Evolutionary conservation across 2,329 filamentous ascomycete species (phyloP), one percentile per base, ranked within the genome.

Genomic region (Rhytidhysteron rufulum): DNA sequence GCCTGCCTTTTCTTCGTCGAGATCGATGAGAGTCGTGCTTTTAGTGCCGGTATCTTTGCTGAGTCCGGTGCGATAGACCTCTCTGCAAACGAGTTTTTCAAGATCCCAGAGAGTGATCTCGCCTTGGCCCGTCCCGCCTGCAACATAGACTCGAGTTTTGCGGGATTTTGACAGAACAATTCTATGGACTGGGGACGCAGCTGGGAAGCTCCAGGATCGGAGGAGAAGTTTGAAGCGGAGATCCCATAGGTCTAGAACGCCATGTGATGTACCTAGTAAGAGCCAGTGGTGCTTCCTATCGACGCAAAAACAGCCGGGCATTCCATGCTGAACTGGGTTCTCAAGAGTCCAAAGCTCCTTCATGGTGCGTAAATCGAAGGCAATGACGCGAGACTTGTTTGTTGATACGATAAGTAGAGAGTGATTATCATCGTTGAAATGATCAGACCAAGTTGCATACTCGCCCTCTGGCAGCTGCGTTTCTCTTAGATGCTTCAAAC

Each of bases 81-180:
- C 90, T 43, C 88, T 80, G 57, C 93, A 98, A 33, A 86, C 78
- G 6, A 83, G 81, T 67, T 91, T 94, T 60, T 97, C 91, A 13
- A 97, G 74, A 57, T 97, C 93, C 93, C 93, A 98, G 1, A 95
- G 86, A 0, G 88, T 94, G 22, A 98, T 80, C 60, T 98, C 93
- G 13, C 88, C 88, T 45, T 87, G 82, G 4, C 82, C 86, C 6
- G 86, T 94, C 7, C 91, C 90, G 13, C 91, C 90, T 3, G 89
- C 85, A 7, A 96, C 85, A 60, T 89, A 94, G 1, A 97, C 79
- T 79, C 88, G 91, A 60, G 84, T 85, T 9, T 86, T 86, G 31
- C 87, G 81, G 1, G 86, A 54, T 15, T 55, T 53, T 57, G 95
- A 88, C 1, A 95, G 73, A 41, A 80, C 77, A 13, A 98, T 74